Evolutionary conservation across 1,139 yeast species (phyloP), one percentile per base, ranked within the genome.

Genomic region (Protomyces macrosporus): DNA sequence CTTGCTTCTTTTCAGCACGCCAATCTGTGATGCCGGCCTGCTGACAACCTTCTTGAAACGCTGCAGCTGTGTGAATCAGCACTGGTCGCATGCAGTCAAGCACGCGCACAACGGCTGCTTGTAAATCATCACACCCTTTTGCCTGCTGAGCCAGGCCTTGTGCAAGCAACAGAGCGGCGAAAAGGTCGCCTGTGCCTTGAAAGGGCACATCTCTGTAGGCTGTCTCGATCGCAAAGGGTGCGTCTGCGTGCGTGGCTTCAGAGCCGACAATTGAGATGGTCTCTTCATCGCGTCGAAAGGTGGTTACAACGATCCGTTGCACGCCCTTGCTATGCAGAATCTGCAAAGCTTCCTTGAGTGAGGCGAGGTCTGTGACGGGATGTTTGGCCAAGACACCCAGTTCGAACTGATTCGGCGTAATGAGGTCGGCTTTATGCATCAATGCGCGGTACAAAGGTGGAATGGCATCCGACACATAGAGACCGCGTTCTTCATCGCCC

Each of bases 401-500:
- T 73, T 93, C 98, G 74, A 88, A 88, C 73, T 90, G 96, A 73
- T 93, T 93, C 0, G 98, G 98, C 0, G 97, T 89, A 7, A 87
- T 83, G 30, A 90, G 72, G 66, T 84, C 85, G 10, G 90, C 90
- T 1, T 75, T 66, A 1, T 78, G 72, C 16, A 74, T 70, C 53
- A 91, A 74, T n/a, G 76, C 70, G 71, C 81, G 80, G 72, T 91
- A 91, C 1, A 83, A 81, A 0, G 84, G 83, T 0, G 91, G 79
- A 60, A 90, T 88, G 30, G 83, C 82, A 67, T 84, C 81, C 54
- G 84, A 82, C 9, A 93, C 97, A 71, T 93, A 93, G 35, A 91
- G 73, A 30, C 57, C 61, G 66, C 80, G 81, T 1, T 96, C 96
- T 69, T 89, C 86, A 74, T 93, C 98, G 12, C 98, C 98, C 81